Evolutionary conservation across 371 early-diverging fungal genomes (phyloP), one percentile per base, ranked within the genome.

Genomic region (Mortierella sp.): DNA sequence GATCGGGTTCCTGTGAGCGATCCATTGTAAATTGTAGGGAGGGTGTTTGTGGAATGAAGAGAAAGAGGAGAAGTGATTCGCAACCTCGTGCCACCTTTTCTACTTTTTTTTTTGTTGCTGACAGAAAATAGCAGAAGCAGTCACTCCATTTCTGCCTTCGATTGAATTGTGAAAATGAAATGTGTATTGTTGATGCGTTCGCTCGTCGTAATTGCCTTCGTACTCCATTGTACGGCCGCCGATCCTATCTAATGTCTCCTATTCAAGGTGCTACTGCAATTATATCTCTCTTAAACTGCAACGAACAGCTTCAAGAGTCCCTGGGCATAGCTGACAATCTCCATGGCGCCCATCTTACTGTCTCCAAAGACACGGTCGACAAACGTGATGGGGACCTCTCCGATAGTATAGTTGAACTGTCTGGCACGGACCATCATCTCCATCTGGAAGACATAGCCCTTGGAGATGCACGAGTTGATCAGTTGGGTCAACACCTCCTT

Each of bases 401-500:
- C 97, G 63, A 99, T 96, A 24, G 93, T 90, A 83, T 89, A 97
- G 75, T 94, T 92, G 88, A 97, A 94, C 90, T 98, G 97, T 83
- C 96, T 92, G 55, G 99, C 99, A 51, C 99, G 94, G 24, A 98
- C 97, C 94, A 99, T 99, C 96, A 99, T 97, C 89, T 99, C 99
- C 99, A 99, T 99, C 89, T 99, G 99, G 91, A 99, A 99, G 7
- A 99, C 98, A 87, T 99, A 99, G 10, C 99, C 99, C 88, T 98
- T 97, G 54, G 98, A 96, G 32, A 95, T 91, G 6, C 97, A 97
- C 7, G 95, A 95, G 48, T 94, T 88, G 80, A 99, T 97, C 81
- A 99, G 90, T 77, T 93, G 90, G 72, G 93, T 89, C 43, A 99
- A 91, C 1, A 98, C 97, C 55, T 95, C 94, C 86, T 96, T 98